Conservation (phyloP, 2,329 filamentous ascomycete genomes). For the Fusarium lyarnte region DNA sequence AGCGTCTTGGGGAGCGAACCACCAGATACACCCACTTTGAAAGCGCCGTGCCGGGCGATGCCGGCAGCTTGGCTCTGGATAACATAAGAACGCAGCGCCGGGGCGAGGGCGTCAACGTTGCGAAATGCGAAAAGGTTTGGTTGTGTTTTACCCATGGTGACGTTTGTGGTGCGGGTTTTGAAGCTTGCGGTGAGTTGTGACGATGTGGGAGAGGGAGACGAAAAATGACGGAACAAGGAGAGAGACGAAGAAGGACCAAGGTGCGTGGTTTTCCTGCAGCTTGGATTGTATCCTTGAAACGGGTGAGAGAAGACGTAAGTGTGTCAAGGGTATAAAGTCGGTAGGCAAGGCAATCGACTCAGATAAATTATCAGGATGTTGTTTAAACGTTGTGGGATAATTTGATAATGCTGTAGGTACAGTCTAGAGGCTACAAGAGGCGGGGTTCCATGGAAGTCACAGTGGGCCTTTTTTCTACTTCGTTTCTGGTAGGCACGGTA, state of each 20-base stretch:
- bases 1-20: slow-evolving; percentile 92
- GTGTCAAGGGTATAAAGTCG: not conserved
- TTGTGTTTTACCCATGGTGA: slow-evolving; percentile 63
- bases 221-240: not conserved
- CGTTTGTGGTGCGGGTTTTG: slow-evolving; percentile 36
- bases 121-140: slow-evolving; percentile 84
- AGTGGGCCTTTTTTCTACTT: slow-evolving; percentile 7
- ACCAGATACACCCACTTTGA: slow-evolving; percentile 93
- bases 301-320: slow-evolving; percentile 1
- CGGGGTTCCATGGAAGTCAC: slow-evolving; percentile 26
- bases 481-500: slow-evolving; percentile 7
- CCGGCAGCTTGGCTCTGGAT: slow-evolving; percentile 83
- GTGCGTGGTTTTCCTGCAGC: slow-evolving; percentile 13
- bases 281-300: slow-evolving; percentile 12
- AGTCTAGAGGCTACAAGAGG: slow-evolving; percentile 15
- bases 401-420: slow-evolving; percentile 23
- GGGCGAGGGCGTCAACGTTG: slow-evolving; percentile 74
- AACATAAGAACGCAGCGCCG: slow-evolving; percentile 82
- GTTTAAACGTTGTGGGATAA: slow-evolving; percentile 26
- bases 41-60: slow-evolving; percentile 80
- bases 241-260: not conserved
- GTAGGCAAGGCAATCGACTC: not conserved
- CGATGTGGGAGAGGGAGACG: not conserved
- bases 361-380: slow-evolving; percentile 19
- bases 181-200: slow-evolving; percentile 26